Percentiles rank a stretch among this genome's conserved stretches.
Evolutionary conservation across 805 yeast species (phyloP).

Genomic region (Cyberlindnera suaveolens): DNA sequence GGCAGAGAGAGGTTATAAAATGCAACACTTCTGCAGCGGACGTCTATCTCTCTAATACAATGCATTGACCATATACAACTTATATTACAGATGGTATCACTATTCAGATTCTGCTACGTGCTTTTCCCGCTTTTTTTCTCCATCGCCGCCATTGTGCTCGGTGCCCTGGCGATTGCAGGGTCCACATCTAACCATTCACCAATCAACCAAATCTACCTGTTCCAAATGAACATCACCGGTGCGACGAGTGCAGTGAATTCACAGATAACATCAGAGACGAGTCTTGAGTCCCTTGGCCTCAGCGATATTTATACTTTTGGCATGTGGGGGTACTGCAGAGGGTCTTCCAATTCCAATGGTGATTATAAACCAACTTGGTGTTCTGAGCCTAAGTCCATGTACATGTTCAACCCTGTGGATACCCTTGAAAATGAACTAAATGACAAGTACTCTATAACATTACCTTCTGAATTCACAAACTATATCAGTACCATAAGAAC

Average conservation of each 20-base stretch:
- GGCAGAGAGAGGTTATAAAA: too few species aligned
- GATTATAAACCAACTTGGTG: conserved; percentile 40
- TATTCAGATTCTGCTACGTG: conserved; percentile 22
- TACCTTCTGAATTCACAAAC: conserved; percentile 50
- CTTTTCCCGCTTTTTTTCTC: conserved; percentile 27
- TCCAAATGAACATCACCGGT: conserved; percentile 39
- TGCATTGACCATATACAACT: too few species aligned
- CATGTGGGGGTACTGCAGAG: conserved; percentile 60
- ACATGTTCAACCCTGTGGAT: conserved; percentile 46
- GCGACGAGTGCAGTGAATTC: conserved; percentile 2
- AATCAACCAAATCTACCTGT: conserved; percentile 38
- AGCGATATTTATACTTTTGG: conserved; percentile 48
- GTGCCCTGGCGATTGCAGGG: conserved; percentile 48
- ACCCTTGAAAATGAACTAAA: conserved; percentile 23
- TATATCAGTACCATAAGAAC: conserved; percentile 39
- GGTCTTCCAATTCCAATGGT: conserved; percentile 18
- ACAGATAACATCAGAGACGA: neutral
- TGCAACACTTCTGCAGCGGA: too few species aligned
- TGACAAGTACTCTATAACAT: conserved; percentile 18
- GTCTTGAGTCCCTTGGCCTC: conserved; percentile 28
- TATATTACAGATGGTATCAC: conserved; percentile 16
- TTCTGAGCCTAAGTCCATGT: conserved; percentile 47
- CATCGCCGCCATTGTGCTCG: conserved; percentile 39
- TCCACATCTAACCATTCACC: conserved; percentile 37
- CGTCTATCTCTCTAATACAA: too few species aligned